Percentiles rank a stretch among this genome's conserved stretches.
Evolutionary conservation across 768 basidiomycete genomes (phyloP).

Genomic region (Suillus subluteus): DNA sequence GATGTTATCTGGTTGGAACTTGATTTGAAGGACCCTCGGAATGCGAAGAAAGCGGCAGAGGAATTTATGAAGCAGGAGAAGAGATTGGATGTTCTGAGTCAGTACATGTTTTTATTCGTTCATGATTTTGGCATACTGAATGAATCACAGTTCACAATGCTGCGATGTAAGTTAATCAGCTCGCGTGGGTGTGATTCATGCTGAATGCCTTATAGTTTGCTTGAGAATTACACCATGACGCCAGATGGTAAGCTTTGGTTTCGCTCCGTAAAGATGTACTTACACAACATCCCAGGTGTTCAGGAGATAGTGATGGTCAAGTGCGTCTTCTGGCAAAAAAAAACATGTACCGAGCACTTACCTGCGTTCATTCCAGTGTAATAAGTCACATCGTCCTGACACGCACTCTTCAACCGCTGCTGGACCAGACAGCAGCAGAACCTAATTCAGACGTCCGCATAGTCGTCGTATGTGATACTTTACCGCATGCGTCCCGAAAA

Average conservation of each 20-base stretch:
- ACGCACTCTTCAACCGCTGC: slow-evolving; percentile 52
- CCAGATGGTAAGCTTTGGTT: slow-evolving; percentile 29
- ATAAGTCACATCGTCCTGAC: slow-evolving; percentile 62
- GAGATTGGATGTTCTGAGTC: slow-evolving; percentile 60
- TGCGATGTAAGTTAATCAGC: slow-evolving; percentile 36
- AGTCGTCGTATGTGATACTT: slow-evolving; percentile 47
- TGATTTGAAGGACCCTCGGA: slow-evolving; percentile 52
- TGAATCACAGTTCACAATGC: slow-evolving; percentile 51
- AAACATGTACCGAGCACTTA: not conserved
- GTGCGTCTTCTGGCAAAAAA: slow-evolving; percentile 30
- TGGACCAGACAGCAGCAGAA: slow-evolving; percentile 51
- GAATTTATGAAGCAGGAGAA: slow-evolving; percentile 52
- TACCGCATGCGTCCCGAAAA: not conserved
- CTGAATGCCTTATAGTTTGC: slow-evolving; percentile 20
- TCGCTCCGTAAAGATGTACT: not conserved
- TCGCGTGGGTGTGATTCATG: not conserved
- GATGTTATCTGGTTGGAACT: slow-evolving; percentile 53
- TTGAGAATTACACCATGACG: slow-evolving; percentile 24
- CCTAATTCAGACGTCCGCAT: slow-evolving; percentile 61
- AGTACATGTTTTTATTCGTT: slow-evolving; percentile 18
- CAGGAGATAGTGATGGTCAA: slow-evolving; percentile 47
- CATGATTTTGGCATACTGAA: slow-evolving; percentile 3
- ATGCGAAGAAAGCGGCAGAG: slow-evolving; percentile 51
- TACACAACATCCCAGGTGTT: slow-evolving; percentile 34
- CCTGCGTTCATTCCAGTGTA: slow-evolving; percentile 37